phyloP scores from a whole-genome alignment of 2,329 filamentous ascomycete genomes.

The Mariannaea elegans region DNA sequence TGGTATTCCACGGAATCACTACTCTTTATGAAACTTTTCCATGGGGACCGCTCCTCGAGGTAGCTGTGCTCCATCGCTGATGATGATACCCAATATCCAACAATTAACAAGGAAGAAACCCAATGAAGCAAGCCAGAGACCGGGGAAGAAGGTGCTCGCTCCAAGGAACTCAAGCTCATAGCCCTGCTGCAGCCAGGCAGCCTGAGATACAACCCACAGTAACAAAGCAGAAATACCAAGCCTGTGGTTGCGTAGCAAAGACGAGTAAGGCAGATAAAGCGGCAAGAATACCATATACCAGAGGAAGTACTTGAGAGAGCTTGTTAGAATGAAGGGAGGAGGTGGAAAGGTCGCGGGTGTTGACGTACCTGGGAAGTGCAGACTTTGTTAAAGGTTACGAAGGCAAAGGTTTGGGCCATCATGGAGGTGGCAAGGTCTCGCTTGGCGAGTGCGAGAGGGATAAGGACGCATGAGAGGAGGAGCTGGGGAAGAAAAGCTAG shows the following conservation, averaged over 20 bases:
- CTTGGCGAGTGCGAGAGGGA: slow-evolving; percentile 81
- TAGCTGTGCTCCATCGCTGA: slow-evolving; percentile 65
- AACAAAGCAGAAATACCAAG: slow-evolving; percentile 72
- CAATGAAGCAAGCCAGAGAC: slow-evolving; percentile 79
- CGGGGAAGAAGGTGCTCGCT: slow-evolving; percentile 82
- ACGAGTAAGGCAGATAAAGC: slow-evolving; percentile 85
- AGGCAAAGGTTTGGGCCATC: slow-evolving; percentile 95
- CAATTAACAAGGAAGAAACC: slow-evolving; percentile 86
- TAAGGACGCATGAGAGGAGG: slow-evolving; percentile 77
- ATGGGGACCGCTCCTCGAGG: slow-evolving; percentile 1
- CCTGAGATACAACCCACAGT: slow-evolving; percentile 82
- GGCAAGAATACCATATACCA: slow-evolving; percentile 97
- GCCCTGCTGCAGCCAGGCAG: slow-evolving; percentile 77
- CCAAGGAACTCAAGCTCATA: slow-evolving; percentile 84
- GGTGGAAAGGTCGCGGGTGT: neutral
- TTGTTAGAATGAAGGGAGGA: slow-evolving; percentile 20
- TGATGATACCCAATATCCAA: slow-evolving; percentile 85
- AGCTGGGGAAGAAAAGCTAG: slow-evolving; percentile 91
- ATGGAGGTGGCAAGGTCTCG: slow-evolving; percentile 83
- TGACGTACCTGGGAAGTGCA: slow-evolving; percentile 89
- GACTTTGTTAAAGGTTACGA: slow-evolving; percentile 98
- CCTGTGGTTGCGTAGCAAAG: slow-evolving; percentile 67
- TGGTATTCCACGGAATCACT: slow-evolving; percentile 1
- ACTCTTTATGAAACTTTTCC: slow-evolving; percentile 36
- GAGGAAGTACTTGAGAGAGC: slow-evolving; percentile 80